Evolutionary conservation across 768 basidiomycete genomes (phyloP), one percentile per base, ranked within the genome.

Genomic region (Leccinum olivaceopallidum): DNA sequence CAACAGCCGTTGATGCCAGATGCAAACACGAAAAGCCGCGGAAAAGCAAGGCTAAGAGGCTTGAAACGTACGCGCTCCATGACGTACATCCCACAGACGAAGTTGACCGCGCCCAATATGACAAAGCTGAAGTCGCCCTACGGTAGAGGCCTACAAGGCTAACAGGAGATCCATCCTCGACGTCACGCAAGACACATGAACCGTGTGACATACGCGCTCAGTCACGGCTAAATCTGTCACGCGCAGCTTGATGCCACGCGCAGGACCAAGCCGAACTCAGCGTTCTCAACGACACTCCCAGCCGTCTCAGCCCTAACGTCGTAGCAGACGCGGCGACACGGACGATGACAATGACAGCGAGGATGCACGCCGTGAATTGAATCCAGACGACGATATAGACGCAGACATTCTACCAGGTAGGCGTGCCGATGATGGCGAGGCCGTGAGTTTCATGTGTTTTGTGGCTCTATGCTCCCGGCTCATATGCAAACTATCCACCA

Each of bases 331-430:
- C 64, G 64, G 30, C 1, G 57, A 58, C 12, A 65, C 73, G 4
- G 76, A 73, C 26, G 75, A 75, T 3, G 76, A 74, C 0, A 78
- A 77, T 0, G 75, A 76, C 0, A 74, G 73, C 42, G 75, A 76
- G 4, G 65, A 76, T 1, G 76, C 75, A 0, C 75, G 60, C 2
- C 61, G 49, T 2, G 68, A 65, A 14, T 16, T 56, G 28, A 48
- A 64, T 18, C 28, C 20, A n/a, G 73, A 66, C 13, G 63, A 61
- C 4, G 70, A 67, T 5, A 69, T 74, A 57, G 77, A 77, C 20
- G 69, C 72, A n/a, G 75, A 76, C 20, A 74, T 67, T 14, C 71
- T 69, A 12, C 75, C 63, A 10, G 71, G 69, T 30, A 63, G 66
- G 37, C 69, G 71, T 48, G 55, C 62, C 42, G 69, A 61, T 49